phyloP scores from a whole-genome alignment of 208 protist species.

The Naegleria gruberi region DNA sequence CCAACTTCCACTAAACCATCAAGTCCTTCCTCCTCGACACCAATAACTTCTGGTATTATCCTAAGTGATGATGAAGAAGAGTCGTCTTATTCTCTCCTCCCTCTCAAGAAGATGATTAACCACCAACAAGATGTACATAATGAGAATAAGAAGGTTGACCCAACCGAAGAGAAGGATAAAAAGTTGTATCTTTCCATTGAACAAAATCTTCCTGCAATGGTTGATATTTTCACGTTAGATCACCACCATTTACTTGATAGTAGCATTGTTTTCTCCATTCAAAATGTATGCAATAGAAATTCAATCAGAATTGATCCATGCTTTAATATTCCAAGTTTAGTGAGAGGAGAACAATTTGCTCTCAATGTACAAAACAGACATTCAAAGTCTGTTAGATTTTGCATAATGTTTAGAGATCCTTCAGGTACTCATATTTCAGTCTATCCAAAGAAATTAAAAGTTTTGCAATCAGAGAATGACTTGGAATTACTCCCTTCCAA shows the following conservation, averaged over 20 bases:
- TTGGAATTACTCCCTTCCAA: not conserved
- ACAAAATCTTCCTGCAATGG: not conserved
- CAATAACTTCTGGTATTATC: not conserved
- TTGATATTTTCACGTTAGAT: not conserved
- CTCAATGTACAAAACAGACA: not conserved
- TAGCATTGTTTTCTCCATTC: not conserved
- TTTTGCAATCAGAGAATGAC: not conserved
- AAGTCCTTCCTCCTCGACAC: too few relatives aligned
- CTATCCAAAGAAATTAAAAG: not conserved
- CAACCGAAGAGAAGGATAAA: not conserved
- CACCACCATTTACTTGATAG: not conserved
- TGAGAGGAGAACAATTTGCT: not conserved
- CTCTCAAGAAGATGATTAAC: not conserved
- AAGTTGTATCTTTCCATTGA: not conserved
- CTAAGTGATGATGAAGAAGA: not conserved
- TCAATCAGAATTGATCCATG: not conserved
- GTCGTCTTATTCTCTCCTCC: not conserved
- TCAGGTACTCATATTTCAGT: not conserved
- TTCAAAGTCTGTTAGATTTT: not conserved
- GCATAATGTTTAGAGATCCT: not conserved
- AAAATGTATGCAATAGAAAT: not conserved
- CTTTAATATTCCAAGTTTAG: not conserved
- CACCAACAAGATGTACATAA: not conserved
- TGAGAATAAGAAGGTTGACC: not conserved
- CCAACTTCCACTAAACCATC: not conserved